Conservation (phyloP, 768 basidiomycete genomes). For the Lactifluus volemus region DNA sequence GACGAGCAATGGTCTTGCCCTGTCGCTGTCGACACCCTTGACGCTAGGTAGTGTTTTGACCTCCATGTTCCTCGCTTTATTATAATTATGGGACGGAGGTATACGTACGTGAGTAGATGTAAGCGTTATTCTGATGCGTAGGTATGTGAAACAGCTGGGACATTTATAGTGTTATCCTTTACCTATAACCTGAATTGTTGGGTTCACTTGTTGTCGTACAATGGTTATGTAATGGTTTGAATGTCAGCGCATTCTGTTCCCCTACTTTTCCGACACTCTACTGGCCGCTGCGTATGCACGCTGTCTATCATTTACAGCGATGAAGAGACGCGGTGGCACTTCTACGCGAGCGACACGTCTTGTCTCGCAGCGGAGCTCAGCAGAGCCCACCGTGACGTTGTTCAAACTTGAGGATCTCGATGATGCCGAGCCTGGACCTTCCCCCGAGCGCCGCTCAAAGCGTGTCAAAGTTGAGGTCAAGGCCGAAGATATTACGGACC, state of each 20-base stretch:
- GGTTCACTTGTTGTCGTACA: neutral
- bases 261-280: neutral
- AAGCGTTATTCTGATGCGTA: no score
- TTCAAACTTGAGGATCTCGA: slow-evolving; percentile 19
- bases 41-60: neutral
- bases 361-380: slow-evolving; percentile 8
- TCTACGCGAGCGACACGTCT: slow-evolving; percentile 4
- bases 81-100: neutral
- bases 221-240: neutral
- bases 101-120: neutral
- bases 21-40: neutral
- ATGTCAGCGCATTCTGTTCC: neutral
- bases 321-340: slow-evolving; percentile 6
- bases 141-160: neutral
- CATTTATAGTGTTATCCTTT: neutral
- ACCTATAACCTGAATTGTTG: neutral
- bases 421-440: slow-evolving; percentile 14
- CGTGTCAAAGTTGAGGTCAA: slow-evolving; percentile 26
- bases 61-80: neutral
- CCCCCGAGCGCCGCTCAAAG: slow-evolving; percentile 21
- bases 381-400: slow-evolving; percentile 15
- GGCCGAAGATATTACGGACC: slow-evolving; percentile 6
- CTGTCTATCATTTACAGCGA: neutral
- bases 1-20: slow-evolving; percentile 27
- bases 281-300: neutral